phyloP scores from a whole-genome alignment of 495 filamentous ascomycete genomes.

The Annulohypoxylon nitens region DNA sequence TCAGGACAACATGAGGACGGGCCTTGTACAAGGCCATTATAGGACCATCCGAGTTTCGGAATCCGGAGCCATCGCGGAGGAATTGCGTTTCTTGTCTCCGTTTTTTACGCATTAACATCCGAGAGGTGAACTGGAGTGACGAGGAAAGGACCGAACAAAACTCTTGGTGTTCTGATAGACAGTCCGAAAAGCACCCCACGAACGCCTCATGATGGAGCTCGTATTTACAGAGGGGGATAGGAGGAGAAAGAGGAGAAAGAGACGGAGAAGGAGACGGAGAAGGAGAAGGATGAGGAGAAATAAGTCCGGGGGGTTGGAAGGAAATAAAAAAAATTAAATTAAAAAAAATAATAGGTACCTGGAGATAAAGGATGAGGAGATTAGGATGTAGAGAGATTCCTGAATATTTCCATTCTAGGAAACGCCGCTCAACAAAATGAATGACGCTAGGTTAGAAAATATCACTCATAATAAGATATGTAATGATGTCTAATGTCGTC shows the following conservation, averaged over 20 bases:
- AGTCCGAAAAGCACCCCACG: neutral
- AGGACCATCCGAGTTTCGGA: constrained; percentile 2
- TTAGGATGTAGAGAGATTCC: neutral
- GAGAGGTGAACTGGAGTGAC: constrained; percentile 1
- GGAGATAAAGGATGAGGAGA: constrained; percentile 7
- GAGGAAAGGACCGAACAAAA: neutral
- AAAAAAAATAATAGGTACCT: neutral
- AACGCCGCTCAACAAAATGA: neutral
- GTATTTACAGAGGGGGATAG: neutral
- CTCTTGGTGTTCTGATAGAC: constrained; percentile 1
- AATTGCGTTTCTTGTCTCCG: neutral
- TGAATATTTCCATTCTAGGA: constrained; percentile 8
- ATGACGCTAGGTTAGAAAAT: constrained; percentile 9
- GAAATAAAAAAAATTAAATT: neutral
- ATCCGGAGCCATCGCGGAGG: neutral
- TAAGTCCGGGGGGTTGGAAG: neutral
- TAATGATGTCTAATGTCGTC: constrained; percentile 19
- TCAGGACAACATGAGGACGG: constrained; percentile 1
- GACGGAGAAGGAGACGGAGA: neutral
- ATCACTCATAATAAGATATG: constrained; percentile 5
- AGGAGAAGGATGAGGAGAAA: no score
- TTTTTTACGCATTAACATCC: neutral
- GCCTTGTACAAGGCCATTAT: neutral
- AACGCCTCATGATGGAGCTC: constrained; percentile 1
- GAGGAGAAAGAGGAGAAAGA: neutral